Base-by-base conservation (phyloP, 345 rosid genomes). In the Lagerstroemia speciosa region DNA sequence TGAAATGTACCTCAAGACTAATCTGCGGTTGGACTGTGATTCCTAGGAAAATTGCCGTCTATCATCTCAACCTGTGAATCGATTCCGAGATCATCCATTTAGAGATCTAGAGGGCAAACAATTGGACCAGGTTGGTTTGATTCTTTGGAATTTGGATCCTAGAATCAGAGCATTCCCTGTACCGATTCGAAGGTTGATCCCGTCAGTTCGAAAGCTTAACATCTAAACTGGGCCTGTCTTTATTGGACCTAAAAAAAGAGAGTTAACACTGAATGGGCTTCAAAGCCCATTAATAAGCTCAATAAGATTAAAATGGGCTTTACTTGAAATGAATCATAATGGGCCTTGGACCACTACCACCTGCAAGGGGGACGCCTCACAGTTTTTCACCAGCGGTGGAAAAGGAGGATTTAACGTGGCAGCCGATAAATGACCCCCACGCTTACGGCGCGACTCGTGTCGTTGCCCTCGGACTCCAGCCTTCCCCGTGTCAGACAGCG, bases 301-400 rank as follows among this genome's bases (percentile, higher is more conserved):
- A 41, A 41, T 10, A 5, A 2, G 2, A 46, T 46, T 9, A 7
- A 46, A 46, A 16, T 46, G 53, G 22, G n/a, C 53, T 14, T 46
- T 19, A 43, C 0, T 48, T 20, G 55, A 48, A 48, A 41, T 10
- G 46, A 41, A 4, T 41, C 46, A 2, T 0, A 50, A 0, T 50
- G 26, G 55, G 55, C 55, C 8, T 50, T 10, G 5, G 61, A 30
- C 61, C 16, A 12, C 58, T 26, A 53, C 61, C 61, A 30, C 61
- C 10, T 4, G 1, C 55, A 19, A 9, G 61, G 27, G 2, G 22
- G 24, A 52, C n/a, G 27, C 6, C 1, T 52, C 58, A 36, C 38
- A 1, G 5, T 22, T 24, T 58, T 58, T 58, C 63, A 58, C 63
- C 63, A 58, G 31, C 62, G 62, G 62, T 57, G 62, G 62, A 57